Percentiles rank a stretch among this genome's conserved stretches.
These are phyloP conservation scores for Globisporangium canariense DNA, from an alignment of 352 stramenopile species.

Conservation along the genomic window DNA sequence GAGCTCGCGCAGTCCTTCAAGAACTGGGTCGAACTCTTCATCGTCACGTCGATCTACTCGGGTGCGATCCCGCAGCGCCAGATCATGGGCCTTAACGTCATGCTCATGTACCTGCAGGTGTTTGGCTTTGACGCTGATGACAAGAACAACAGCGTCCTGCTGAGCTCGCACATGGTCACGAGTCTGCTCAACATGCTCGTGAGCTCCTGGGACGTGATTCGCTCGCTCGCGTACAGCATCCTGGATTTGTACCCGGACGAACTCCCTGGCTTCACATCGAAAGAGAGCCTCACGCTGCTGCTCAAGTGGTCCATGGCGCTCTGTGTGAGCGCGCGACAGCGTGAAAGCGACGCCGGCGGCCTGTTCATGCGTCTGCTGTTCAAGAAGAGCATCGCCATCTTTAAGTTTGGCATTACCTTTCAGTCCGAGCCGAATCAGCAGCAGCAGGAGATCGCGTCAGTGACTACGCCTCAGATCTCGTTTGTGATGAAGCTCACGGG, in stretches of 20 bases:
- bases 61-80: slow-evolving; percentile 64
- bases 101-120: slow-evolving; percentile 68
- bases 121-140: slow-evolving; percentile 39
- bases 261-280: slow-evolving; percentile 54
- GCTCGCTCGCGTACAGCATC: slow-evolving; percentile 59
- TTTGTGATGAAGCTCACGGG: slow-evolving; percentile 59
- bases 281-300: slow-evolving; percentile 36
- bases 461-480: slow-evolving; percentile 28
- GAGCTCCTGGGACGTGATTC: slow-evolving; percentile 77
- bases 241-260: slow-evolving; percentile 66
- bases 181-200: slow-evolving; percentile 75
- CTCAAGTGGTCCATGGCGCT: slow-evolving; percentile 72
- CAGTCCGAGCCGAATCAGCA: not conserved
- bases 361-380: slow-evolving; percentile 84
- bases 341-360: slow-evolving; percentile 83
- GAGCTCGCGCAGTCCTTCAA: slow-evolving; percentile 46
- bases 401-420: slow-evolving; percentile 35
- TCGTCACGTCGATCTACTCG: slow-evolving; percentile 60
- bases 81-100: slow-evolving; percentile 68
- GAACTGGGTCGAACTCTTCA: slow-evolving; percentile 63
- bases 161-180: slow-evolving; percentile 63
- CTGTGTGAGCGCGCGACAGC: slow-evolving; percentile 67
- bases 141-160: slow-evolving; percentile 24
- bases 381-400: slow-evolving; percentile 48
- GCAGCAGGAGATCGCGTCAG: not conserved